Evolutionary conservation across 305 asterid species (phyloP), one percentile per base, ranked within the genome.

Genomic region (Caryopteris hybrid): DNA sequence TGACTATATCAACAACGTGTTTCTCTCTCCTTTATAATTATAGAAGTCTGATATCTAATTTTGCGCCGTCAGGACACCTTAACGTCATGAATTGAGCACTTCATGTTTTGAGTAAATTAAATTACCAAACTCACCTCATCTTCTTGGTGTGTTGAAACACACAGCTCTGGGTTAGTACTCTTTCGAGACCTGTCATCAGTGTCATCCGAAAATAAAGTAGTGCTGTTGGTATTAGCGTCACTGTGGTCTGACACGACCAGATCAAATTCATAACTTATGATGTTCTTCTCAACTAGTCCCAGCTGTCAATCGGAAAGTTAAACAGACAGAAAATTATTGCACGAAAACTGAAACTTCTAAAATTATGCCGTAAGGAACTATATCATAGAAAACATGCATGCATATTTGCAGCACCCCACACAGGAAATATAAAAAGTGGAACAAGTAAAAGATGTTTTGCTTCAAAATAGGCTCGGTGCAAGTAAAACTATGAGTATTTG

Each of bases 241-340:
- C 99, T 94, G 66, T 80, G 99, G 74, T 94, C 99, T 34, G 98
- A 89, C 66, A 78, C 81, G 58, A 83, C 90, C 80, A 78, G 69
- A 76, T 91, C 98, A 68, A 94, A 73, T 76, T 94, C 99, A 78
- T 88, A 88, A 78, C 72, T 89, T 75, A 94, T 65, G 38, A 94
- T 77, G 79, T 80, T 91, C 95, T 94, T 94, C 93, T 94, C 99
- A 62, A 89, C 96, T 53, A 94, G 81, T 75, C 99, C 99, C 74
- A 94, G 97, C 99, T 94, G 99, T 72, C 42, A 66, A 78, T 38
- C 70, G 34, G 71, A 75, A 74, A 74, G 27, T n/a, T 74, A 74
- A 64, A 36, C 39, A 80, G 72, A 61, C 21, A 64, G 25, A 61
- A 43, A 86, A 47, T 60, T 65, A 64, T 68, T 31, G 55, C 52